phyloP scores from a whole-genome alignment of 2,329 filamentous ascomycete species.

The Beauveria varroae region DNA sequence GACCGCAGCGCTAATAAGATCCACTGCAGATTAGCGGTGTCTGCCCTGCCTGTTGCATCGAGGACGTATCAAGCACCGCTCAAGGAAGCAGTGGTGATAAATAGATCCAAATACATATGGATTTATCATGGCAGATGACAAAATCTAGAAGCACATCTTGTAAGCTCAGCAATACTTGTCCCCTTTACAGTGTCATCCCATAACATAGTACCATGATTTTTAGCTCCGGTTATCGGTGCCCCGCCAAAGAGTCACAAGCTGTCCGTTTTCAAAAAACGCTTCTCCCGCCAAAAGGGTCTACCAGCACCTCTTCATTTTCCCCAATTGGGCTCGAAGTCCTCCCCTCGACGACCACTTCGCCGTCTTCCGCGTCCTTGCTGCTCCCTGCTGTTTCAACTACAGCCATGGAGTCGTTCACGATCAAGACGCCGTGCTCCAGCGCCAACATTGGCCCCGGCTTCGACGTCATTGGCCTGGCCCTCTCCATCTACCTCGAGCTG shows the following conservation, averaged over 20 bases:
- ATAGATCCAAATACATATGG: too few species aligned
- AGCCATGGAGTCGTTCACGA: slow-evolving; percentile 54
- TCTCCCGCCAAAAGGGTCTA: not conserved
- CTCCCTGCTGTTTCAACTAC: slow-evolving; percentile 8
- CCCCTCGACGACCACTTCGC: not conserved
- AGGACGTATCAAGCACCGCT: too few species aligned
- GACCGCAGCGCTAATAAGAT: too few species aligned
- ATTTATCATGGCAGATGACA: not conserved
- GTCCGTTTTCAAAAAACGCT: not conserved
- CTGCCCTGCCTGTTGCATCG: too few species aligned
- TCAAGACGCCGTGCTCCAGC: slow-evolving; percentile 85
- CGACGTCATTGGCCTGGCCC: slow-evolving; percentile 91
- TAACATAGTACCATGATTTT: too few species aligned
- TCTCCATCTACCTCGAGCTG: slow-evolving; percentile 90
- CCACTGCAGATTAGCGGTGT: too few species aligned
- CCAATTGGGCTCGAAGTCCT: not conserved
- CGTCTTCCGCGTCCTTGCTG: not conserved
- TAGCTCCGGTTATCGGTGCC: slow-evolving; percentile 12
- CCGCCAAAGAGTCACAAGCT: slow-evolving; percentile 7
- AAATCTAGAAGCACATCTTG: not conserved
- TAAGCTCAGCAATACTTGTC: not conserved
- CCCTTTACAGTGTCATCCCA: not conserved
- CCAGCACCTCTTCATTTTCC: not conserved
- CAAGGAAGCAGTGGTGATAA: too few species aligned
- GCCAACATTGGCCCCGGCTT: slow-evolving; percentile 97